These are phyloP conservation scores for Delonix regia DNA, from an alignment of 306 rosid genomes.

Conservation along the genomic window DNA sequence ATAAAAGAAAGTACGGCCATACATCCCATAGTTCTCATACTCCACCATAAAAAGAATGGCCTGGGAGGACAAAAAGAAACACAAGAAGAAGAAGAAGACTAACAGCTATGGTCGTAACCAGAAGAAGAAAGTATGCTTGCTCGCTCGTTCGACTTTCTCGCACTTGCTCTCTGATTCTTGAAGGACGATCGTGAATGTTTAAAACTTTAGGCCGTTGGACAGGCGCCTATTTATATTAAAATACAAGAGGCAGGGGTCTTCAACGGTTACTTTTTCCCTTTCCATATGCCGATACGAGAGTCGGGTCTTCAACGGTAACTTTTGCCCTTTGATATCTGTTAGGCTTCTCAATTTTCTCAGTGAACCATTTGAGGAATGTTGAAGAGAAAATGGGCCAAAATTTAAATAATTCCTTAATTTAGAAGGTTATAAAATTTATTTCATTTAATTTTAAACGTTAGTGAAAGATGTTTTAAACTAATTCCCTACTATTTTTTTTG, in stretches of 20 bases:
- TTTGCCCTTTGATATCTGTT: neutral
- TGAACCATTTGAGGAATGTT: too few relatives aligned
- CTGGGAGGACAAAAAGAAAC: neutral
- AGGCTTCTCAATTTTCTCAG: neutral
- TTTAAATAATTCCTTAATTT: too few relatives aligned
- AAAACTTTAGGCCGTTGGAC: neutral
- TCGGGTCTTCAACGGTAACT: conserved; percentile 6
- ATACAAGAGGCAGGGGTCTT: neutral
- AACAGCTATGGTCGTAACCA: neutral
- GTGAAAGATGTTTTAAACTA: too few relatives aligned
- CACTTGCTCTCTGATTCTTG: neutral
- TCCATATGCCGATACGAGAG: neutral
- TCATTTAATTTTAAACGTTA: too few relatives aligned
- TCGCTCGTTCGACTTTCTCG: neutral
- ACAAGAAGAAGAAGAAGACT: neutral
- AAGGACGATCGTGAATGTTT: neutral
- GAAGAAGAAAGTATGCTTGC: neutral
- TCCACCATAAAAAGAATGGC: neutral
- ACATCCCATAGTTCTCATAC: neutral
- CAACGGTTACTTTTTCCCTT: conserved; percentile 9
- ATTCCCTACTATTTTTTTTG: too few relatives aligned
- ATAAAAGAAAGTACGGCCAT: neutral
- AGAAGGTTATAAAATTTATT: too few relatives aligned
- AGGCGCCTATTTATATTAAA: neutral
- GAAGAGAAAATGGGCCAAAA: too few relatives aligned